Percentiles rank a stretch among this genome's conserved stretches.
Evolutionary conservation across 1,139 yeast species (phyloP).

Genomic region (Saccharomyces hybrid): DNA sequence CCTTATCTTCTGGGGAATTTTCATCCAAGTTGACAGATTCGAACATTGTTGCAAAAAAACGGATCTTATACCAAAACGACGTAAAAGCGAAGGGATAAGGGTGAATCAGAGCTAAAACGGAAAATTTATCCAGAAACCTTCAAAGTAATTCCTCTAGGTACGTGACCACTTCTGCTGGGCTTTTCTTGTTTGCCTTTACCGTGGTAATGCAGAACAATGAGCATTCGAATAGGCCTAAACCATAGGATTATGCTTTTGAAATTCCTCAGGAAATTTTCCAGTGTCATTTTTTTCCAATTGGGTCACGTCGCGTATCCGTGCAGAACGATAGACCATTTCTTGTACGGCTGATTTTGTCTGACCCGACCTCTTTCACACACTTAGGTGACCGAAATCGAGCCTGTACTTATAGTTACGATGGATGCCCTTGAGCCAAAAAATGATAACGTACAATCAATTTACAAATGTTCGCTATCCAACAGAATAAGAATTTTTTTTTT

Average conservation of each 20-base stretch:
- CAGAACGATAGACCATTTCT: slow-evolving; percentile 5
- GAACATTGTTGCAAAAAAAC: neutral
- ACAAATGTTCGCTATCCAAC: no score
- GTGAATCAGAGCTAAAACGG: neutral
- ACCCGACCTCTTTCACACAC: neutral
- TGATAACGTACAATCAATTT: no score
- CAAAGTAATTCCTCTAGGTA: slow-evolving; percentile 1
- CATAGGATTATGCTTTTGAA: slow-evolving; percentile 5
- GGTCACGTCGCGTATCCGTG: neutral
- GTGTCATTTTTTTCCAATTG: neutral
- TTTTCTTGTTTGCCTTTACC: slow-evolving; percentile 1
- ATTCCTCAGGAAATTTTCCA: slow-evolving; percentile 21
- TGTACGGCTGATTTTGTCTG: neutral
- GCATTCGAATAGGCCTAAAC: slow-evolving; percentile 2
- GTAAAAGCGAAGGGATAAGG: neutral
- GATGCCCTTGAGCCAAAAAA: no score
- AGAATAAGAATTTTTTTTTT: no score
- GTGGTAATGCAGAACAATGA: slow-evolving; percentile 1
- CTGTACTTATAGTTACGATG: no score
- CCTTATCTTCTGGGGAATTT: slow-evolving; percentile 9
- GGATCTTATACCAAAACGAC: neutral
- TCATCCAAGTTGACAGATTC: slow-evolving; percentile 4
- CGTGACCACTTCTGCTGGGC: slow-evolving; percentile 3
- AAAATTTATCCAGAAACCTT: neutral
- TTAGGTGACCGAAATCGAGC: no score